Evolutionary conservation across 2,329 filamentous ascomycete species (phyloP).

Genomic region (Cladosporium austrohemisphaericum): DNA sequence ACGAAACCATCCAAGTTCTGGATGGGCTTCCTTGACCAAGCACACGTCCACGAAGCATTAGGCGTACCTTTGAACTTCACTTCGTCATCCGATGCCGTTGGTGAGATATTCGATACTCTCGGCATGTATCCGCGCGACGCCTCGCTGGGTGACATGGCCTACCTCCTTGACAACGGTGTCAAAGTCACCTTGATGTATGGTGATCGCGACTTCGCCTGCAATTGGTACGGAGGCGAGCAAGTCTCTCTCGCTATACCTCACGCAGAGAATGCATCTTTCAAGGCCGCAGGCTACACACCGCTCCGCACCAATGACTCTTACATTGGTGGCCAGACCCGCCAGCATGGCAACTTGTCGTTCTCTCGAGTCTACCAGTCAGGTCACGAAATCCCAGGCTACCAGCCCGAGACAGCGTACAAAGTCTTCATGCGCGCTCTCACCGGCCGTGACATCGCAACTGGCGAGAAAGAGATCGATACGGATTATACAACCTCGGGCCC

Average conservation of each 20-base stretch:
- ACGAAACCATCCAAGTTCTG: constrained; percentile 39
- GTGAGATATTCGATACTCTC: constrained; percentile 27
- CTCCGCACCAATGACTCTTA: constrained; percentile 22
- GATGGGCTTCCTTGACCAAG: constrained; percentile 52
- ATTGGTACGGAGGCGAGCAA: constrained; percentile 36
- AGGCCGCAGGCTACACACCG: constrained; percentile 46
- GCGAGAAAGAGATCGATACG: constrained; percentile 25
- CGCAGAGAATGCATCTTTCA: constrained; percentile 42
- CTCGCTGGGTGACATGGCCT: constrained; percentile 38
- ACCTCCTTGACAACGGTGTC: constrained; percentile 41
- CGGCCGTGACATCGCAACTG: constrained; percentile 36
- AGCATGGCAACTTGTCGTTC: constrained; percentile 41
- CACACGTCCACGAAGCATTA: constrained; percentile 53
- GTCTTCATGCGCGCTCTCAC: constrained; percentile 37
- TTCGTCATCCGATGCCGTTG: constrained; percentile 39
- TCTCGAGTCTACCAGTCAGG: constrained; percentile 49
- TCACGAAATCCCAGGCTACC: constrained; percentile 41
- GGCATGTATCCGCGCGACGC: constrained; percentile 42
- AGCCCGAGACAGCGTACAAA: constrained; percentile 37
- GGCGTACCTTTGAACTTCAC: constrained; percentile 59
- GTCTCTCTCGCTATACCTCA: constrained; percentile 42
- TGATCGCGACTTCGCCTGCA: constrained; percentile 55
- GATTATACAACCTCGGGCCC: constrained; percentile 12
- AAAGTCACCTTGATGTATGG: constrained; percentile 69
- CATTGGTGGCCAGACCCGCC: constrained; percentile 30